phyloP scores from a whole-genome alignment of 768 basidiomycete genomes.

The Hericium coralloides region DNA sequence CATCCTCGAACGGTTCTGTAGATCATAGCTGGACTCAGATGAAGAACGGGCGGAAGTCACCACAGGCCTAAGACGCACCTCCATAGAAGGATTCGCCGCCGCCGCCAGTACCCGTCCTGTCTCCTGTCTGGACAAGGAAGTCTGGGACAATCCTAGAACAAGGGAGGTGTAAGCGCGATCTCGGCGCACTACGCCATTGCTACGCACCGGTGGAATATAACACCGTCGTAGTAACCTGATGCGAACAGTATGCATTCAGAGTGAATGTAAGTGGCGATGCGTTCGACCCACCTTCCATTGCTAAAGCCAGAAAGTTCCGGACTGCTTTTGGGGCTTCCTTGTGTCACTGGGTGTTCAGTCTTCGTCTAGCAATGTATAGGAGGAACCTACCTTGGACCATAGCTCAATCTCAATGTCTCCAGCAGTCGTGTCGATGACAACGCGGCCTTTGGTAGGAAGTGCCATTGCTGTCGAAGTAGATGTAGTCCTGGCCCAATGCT shows the following conservation, averaged over 20 bases:
- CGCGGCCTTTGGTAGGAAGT: slow-evolving; percentile 77
- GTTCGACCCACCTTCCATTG: slow-evolving; percentile 74
- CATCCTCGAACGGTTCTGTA: slow-evolving; percentile 83
- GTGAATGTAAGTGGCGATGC: not conserved
- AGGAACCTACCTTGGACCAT: slow-evolving; percentile 69
- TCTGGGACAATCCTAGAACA: slow-evolving; percentile 66
- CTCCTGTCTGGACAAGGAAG: slow-evolving; percentile 93
- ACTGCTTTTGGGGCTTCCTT: slow-evolving; percentile 93
- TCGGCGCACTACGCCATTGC: not conserved
- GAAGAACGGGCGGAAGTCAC: not conserved
- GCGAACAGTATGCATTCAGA: not conserved
- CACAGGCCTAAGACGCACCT: slow-evolving; percentile 33
- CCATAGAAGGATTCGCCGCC: slow-evolving; percentile 96
- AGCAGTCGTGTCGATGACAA: slow-evolving; percentile 81
- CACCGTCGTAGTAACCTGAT: slow-evolving; percentile 90
- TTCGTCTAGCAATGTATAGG: not conserved
- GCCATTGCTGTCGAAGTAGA: slow-evolving; percentile 42
- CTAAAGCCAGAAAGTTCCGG: slow-evolving; percentile 80
- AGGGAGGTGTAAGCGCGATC: not conserved
- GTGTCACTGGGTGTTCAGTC: not conserved
- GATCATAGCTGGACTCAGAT: not conserved
- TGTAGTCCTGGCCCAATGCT: not conserved
- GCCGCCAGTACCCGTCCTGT: slow-evolving; percentile 81
- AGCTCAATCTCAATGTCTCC: slow-evolving; percentile 87
- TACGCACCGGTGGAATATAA: slow-evolving; percentile 81